phyloP scores from a whole-genome alignment of 1,284 basidiomycete genomes.

The Tremellales sp. region DNA sequence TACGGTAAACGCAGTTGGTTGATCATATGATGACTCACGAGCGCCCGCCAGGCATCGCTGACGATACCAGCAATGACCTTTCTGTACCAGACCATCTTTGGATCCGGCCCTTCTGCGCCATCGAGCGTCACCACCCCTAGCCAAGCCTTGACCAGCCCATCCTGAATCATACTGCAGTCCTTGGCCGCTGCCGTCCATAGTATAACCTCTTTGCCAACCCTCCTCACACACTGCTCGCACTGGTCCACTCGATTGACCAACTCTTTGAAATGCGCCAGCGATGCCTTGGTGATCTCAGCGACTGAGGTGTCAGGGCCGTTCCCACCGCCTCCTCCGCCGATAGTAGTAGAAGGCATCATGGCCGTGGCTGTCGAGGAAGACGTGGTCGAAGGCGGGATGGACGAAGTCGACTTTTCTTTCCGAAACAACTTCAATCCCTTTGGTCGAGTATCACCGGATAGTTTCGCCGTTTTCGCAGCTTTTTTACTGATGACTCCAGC shows the following conservation, averaged over 20 bases:
- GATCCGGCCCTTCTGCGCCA: conserved; percentile 31
- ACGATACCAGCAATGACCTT: conserved; percentile 35
- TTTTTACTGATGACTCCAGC: conserved; percentile 49
- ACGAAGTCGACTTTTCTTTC: conserved; percentile 31
- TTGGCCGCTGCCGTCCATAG: conserved; percentile 36
- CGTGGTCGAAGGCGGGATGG: conserved; percentile 5
- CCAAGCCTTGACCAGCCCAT: conserved; percentile 33
- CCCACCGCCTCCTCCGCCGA: neutral
- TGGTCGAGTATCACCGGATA: neutral
- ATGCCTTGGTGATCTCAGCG: conserved; percentile 21
- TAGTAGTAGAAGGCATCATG: conserved; percentile 6
- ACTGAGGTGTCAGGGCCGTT: conserved; percentile 22
- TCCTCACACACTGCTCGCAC: conserved; percentile 32
- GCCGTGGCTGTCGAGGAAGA: conserved; percentile 7
- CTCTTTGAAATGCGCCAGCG: conserved; percentile 26
- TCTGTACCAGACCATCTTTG: conserved; percentile 39
- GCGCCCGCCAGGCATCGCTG: conserved; percentile 27
- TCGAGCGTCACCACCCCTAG: conserved; percentile 38
- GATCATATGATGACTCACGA: conserved; percentile 39
- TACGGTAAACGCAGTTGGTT: too few species aligned
- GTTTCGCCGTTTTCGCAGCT: conserved; percentile 6
- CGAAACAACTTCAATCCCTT: conserved; percentile 38
- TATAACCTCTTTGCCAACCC: conserved; percentile 42
- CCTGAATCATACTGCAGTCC: conserved; percentile 30
- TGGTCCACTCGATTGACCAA: conserved; percentile 32